Evolutionary conservation across 371 early-diverging fungal genomes (phyloP).

Genomic region (Lichtheimia ornata): DNA sequence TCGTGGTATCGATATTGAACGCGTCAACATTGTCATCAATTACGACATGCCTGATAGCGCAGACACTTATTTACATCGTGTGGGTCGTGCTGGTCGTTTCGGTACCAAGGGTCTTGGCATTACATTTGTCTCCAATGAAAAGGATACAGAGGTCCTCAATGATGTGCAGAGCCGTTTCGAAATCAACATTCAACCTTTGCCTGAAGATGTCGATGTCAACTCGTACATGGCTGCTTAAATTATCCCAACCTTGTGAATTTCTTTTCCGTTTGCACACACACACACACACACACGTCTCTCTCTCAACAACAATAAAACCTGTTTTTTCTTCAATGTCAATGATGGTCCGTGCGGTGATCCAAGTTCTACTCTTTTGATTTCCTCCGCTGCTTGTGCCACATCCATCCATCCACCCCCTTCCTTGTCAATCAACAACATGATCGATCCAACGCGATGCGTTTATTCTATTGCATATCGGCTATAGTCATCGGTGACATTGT

Average conservation of each 20-base stretch:
- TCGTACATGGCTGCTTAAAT: constrained; percentile 55
- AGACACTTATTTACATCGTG: constrained; percentile 96
- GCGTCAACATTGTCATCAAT: constrained; percentile 99
- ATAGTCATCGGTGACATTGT: no score
- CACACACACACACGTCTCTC: no score
- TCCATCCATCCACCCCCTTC: no score
- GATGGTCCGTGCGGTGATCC: no score
- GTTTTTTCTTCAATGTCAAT: no score
- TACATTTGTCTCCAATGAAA: constrained; percentile 91
- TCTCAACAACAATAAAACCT: neutral
- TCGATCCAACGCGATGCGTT: no score
- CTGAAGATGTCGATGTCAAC: constrained; percentile 84
- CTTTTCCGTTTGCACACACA: neutral
- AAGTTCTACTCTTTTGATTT: no score
- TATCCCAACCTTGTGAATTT: neutral
- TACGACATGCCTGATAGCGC: constrained; percentile 97
- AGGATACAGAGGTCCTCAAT: constrained; percentile 82
- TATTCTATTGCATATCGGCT: no score
- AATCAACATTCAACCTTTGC: constrained; percentile 89
- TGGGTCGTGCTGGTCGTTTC: constrained; percentile 99
- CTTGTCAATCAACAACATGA: no score
- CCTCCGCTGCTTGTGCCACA: no score
- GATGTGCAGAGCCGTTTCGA: constrained; percentile 96
- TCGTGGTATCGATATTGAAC: constrained; percentile 98
- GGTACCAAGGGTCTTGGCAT: constrained; percentile 99